Percentiles rank a stretch among this genome's conserved stretches.
These are phyloP conservation scores for Microsporum ferrugineum DNA, from an alignment of 2,329 filamentous ascomycete species.

Conservation along the genomic window DNA sequence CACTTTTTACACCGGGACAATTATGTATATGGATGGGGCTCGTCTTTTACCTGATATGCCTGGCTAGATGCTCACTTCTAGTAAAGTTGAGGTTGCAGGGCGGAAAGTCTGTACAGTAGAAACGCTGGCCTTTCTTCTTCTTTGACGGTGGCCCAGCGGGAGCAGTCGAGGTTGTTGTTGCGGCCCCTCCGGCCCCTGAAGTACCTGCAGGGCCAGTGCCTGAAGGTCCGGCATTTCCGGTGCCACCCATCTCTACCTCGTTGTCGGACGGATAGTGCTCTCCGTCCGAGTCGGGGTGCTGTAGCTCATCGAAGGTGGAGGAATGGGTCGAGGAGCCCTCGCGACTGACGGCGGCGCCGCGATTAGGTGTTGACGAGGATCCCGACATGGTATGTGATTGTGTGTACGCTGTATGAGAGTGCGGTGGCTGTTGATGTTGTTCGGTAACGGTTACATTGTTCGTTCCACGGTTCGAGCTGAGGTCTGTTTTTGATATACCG, in stretches of 20 bases:
- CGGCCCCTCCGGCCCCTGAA: conserved; percentile 43
- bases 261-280: conserved; percentile 8
- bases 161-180: conserved; percentile 47
- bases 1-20: neutral
- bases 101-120: conserved; percentile 91
- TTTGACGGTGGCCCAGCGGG: conserved; percentile 53
- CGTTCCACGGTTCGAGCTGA: neutral
- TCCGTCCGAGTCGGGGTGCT: conserved; percentile 3
- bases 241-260: conserved; percentile 59
- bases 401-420: neutral
- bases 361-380: neutral
- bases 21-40: neutral
- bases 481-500: neutral
- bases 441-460: neutral
- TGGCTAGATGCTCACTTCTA: conserved; percentile 83
- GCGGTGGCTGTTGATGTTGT: neutral
- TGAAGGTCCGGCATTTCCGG: conserved; percentile 20
- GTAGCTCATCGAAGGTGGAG: conserved; percentile 27
- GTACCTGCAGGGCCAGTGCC: conserved; percentile 55
- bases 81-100: conserved; percentile 93
- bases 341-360: conserved; percentile 34
- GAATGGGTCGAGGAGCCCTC: conserved; percentile 53
- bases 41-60: conserved; percentile 66
- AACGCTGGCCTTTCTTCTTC: conserved; percentile 93
- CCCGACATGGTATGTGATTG: neutral